These are phyloP conservation scores for Mycena alexandri DNA, from an alignment of 768 basidiomycete genomes.

Conservation along the genomic window DNA sequence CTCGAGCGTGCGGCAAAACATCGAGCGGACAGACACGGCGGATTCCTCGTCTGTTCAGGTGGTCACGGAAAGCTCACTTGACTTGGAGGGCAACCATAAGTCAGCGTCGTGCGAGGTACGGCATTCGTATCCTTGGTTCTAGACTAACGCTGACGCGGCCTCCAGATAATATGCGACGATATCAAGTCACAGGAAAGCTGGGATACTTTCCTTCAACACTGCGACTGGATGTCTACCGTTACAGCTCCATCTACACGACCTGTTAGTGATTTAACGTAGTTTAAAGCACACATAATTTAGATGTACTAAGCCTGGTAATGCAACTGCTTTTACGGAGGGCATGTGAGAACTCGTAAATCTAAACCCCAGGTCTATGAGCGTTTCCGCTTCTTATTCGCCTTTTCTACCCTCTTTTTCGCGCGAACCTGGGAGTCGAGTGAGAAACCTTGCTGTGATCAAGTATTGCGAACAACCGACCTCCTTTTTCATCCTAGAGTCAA, in stretches of 20 bases:
- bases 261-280: background rate
- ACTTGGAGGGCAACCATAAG: constrained; percentile 67
- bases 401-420: constrained; percentile 85
- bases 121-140: background rate
- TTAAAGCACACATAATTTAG: constrained; percentile 8
- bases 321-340: too few relatives aligned
- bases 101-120: constrained; percentile 67
- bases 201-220: constrained; percentile 52
- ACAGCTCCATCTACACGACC: background rate
- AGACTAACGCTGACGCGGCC: constrained; percentile 8
- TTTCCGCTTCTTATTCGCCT: constrained; percentile 73
- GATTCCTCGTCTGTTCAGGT: constrained; percentile 31
- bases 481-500: constrained; percentile 94
- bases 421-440: constrained; percentile 66
- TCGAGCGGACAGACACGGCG: constrained; percentile 40
- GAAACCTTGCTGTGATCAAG: constrained; percentile 16
- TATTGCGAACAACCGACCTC: constrained; percentile 65
- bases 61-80: constrained; percentile 62
- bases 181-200: constrained; percentile 55
- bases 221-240: constrained; percentile 53
- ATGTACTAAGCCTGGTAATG: background rate
- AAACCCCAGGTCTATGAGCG: constrained; percentile 45
- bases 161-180: constrained; percentile 62
- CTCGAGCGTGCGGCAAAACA: constrained; percentile 62
- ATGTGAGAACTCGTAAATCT: too few relatives aligned